Conservation (phyloP, 345 rosid species). For the Fremontodendron californicum region DNA sequence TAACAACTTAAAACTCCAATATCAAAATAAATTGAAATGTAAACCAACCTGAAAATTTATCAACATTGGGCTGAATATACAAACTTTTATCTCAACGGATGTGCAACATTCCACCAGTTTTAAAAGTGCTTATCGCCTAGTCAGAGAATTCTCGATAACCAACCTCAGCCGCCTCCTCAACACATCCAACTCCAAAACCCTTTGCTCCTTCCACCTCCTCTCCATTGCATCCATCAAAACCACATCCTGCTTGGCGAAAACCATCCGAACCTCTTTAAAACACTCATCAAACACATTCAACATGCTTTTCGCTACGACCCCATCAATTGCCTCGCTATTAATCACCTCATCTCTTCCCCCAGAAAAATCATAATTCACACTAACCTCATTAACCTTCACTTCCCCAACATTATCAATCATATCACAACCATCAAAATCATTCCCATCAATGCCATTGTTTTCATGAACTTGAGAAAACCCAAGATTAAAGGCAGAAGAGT, state of each 20-base stretch:
- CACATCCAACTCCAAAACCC: slow-evolving; percentile 32
- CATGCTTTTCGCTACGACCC: slow-evolving; percentile 24
- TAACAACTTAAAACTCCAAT: no score
- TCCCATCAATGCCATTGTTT: neutral
- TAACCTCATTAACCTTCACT: slow-evolving; percentile 5
- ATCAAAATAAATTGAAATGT: neutral
- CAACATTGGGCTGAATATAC: slow-evolving; percentile 9
- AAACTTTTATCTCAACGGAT: neutral
- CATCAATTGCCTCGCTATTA: neutral
- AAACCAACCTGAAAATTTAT: slow-evolving; percentile 4
- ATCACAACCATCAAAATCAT: neutral
- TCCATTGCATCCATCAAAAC: slow-evolving; percentile 9
- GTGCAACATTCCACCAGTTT: neutral
- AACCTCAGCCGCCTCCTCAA: slow-evolving; percentile 35
- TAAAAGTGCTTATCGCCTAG: neutral
- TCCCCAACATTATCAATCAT: slow-evolving; percentile 5
- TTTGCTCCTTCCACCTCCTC: slow-evolving; percentile 30
- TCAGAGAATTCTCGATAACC: slow-evolving; percentile 31
- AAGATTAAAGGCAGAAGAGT: slow-evolving; percentile 3
- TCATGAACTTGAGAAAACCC: neutral
- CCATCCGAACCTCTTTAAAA: slow-evolving; percentile 24
- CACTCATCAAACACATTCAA: slow-evolving; percentile 33
- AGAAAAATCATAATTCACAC: neutral
- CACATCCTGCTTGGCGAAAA: slow-evolving; percentile 9
- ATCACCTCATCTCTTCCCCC: neutral